These are phyloP conservation scores for Effrenium voratum DNA, from an alignment of 73 alveolate genomes.

Conservation along the genomic window DNA sequence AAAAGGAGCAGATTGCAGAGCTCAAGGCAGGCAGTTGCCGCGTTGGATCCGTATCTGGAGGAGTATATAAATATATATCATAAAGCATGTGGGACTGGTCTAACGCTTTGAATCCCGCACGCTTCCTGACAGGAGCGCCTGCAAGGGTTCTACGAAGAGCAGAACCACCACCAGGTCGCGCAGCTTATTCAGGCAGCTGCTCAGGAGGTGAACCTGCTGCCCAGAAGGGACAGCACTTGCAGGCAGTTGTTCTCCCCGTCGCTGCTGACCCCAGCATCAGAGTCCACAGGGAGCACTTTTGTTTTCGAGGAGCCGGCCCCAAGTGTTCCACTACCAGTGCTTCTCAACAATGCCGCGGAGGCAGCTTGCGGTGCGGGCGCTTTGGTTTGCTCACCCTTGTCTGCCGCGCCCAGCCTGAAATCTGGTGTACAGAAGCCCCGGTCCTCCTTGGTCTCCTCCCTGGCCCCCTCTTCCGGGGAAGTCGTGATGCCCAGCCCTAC, in stretches of 20 bases:
- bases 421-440: neutral
- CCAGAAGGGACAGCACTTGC: neutral
- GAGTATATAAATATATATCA: too few species aligned
- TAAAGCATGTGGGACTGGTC: too few species aligned
- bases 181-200: slow-evolving; percentile 61
- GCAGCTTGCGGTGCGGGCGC: slow-evolving; percentile 1
- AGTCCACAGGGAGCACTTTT: slow-evolving; percentile 10
- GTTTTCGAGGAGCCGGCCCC: neutral
- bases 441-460: slow-evolving; percentile 36
- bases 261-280: slow-evolving; percentile 9
- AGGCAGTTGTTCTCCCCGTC: slow-evolving; percentile 13
- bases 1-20: too few species aligned
- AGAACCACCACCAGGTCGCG: slow-evolving; percentile 47
- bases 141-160: too few species aligned
- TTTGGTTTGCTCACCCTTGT: slow-evolving; percentile 37
- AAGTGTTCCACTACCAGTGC: neutral
- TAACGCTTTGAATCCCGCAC: too few species aligned
- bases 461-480: slow-evolving; percentile 42
- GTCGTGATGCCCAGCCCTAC: slow-evolving; percentile 47
- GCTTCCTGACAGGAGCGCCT: too few species aligned
- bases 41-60: too few species aligned
- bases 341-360: slow-evolving; percentile 21
- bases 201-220: slow-evolving; percentile 54
- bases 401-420: too few species aligned
- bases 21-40: too few species aligned